Percentiles rank a stretch among this genome's conserved stretches.
These are phyloP conservation scores for Xylariaceae sp. DNA, from an alignment of 2,329 filamentous ascomycete species.

Conservation along the genomic window DNA sequence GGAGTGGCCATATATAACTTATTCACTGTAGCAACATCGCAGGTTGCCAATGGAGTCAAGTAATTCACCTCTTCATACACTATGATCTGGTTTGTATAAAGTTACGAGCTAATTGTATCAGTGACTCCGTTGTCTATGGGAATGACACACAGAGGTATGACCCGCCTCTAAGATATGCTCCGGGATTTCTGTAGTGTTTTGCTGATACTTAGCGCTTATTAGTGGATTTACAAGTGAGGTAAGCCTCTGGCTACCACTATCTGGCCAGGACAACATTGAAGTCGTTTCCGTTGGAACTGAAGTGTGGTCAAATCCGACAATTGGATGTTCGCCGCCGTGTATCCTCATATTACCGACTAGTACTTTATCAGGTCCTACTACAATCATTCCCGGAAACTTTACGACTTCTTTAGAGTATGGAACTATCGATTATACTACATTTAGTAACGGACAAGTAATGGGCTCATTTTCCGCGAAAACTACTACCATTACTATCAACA, in stretches of 20 bases:
- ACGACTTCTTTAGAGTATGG: conserved; percentile 13
- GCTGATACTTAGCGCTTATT: not conserved
- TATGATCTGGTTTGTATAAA: not conserved
- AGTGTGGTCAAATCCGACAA: not conserved
- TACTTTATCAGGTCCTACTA: conserved; percentile 9
- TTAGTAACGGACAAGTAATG: not conserved
- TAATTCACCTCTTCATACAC: not conserved
- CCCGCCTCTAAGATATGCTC: too few relatives aligned
- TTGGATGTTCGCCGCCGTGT: conserved; percentile 9
- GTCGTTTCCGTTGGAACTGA: conserved; percentile 20
- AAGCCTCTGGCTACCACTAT: conserved; percentile 25
- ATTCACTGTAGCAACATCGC: conserved; percentile 11
- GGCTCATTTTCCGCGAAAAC: not conserved
- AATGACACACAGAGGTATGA: not conserved
- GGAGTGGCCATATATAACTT: conserved; percentile 12
- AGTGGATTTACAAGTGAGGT: conserved; percentile 24
- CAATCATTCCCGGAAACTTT: conserved; percentile 12
- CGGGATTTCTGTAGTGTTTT: too few relatives aligned
- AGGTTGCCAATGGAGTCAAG: conserved; percentile 15
- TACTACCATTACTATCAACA: not conserved
- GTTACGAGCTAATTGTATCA: not conserved
- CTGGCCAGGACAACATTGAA: conserved; percentile 18
- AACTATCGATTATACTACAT: not conserved
- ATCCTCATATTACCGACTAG: conserved; percentile 25
- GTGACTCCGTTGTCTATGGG: not conserved